Evolutionary conservation across 495 filamentous ascomycete genomes (phyloP).

Genomic region (Podospora australis): DNA sequence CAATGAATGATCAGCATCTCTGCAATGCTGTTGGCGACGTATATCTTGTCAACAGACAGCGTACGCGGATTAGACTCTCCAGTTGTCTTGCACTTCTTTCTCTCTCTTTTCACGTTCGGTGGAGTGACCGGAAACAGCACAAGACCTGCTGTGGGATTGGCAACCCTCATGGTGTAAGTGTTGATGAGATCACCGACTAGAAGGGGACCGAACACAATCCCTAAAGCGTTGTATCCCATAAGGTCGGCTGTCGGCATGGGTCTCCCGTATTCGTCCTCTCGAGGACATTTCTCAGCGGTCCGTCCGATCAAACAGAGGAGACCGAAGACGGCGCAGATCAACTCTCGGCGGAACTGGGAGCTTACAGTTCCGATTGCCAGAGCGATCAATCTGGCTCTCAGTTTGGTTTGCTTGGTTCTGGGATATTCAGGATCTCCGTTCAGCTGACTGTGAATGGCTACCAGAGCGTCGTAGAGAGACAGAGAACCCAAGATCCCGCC

Average conservation of each 20-base stretch:
- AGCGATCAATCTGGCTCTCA: conserved; percentile 58
- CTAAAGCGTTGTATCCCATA: conserved; percentile 57
- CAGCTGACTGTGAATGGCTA: conserved; percentile 54
- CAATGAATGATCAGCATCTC: conserved; percentile 56
- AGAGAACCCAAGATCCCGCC: conserved; percentile 68
- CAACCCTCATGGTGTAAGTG: conserved; percentile 34
- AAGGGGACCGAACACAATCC: conserved; percentile 60
- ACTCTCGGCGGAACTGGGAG: conserved; percentile 52
- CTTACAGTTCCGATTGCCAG: conserved; percentile 50
- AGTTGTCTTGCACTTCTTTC: conserved; percentile 16
- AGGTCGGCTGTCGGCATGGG: conserved; percentile 43
- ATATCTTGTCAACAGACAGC: conserved; percentile 39
- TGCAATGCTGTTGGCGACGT: conserved; percentile 46
- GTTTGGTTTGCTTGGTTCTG: conserved; percentile 43
- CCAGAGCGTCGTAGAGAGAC: conserved; percentile 57
- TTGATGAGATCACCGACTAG: conserved; percentile 52
- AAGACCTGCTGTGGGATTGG: conserved; percentile 29
- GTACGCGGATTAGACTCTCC: conserved; percentile 10
- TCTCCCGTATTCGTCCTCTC: conserved; percentile 41
- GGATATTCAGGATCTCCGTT: conserved; percentile 42
- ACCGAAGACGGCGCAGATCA: conserved; percentile 63
- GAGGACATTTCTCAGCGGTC: conserved; percentile 41
- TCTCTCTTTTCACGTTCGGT: conserved; percentile 34
- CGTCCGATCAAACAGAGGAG: conserved; percentile 51
- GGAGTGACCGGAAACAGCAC: conserved; percentile 31